Conservation (phyloP, 176 grass and related monocot genomes). For the Chrysopogon serrulatus region DNA sequence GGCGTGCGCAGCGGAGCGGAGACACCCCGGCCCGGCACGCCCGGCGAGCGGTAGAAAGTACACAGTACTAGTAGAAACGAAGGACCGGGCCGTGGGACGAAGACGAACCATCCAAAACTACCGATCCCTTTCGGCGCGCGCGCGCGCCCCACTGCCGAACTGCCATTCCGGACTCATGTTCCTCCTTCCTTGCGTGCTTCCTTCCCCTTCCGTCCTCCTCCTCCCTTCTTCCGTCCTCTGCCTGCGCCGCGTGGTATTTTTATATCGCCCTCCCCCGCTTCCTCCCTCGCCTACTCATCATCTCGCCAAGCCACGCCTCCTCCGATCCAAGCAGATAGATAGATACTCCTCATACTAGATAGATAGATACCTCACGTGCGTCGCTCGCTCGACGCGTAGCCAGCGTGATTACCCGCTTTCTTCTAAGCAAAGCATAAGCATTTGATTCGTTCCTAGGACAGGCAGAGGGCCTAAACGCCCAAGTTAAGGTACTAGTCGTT, state of each 20-base stretch:
- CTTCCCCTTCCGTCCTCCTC: background rate
- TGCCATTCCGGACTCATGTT: background rate
- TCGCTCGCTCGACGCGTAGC: background rate
- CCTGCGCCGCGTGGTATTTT: background rate
- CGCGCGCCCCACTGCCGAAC: background rate
- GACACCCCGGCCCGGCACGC: background rate
- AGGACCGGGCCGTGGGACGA: background rate
- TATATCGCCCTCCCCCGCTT: constrained; percentile 4
- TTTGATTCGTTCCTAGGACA: background rate
- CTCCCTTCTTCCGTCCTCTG: background rate
- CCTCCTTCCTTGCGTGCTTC: constrained; percentile 46
- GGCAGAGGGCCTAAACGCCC: background rate
- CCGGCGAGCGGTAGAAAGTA: background rate
- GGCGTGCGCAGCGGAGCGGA: constrained; percentile 3
- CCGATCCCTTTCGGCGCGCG: constrained; percentile 16
- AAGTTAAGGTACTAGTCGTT: background rate
- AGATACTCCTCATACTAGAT: background rate
- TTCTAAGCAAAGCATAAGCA: background rate
- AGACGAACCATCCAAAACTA: background rate
- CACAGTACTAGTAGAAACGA: too few species aligned
- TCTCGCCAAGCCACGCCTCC: background rate
- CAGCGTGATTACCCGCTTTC: background rate
- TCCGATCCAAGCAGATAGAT: background rate
- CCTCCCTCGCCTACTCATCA: background rate
- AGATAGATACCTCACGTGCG: background rate